These are phyloP conservation scores for Tolypocladium guangdongense DNA, from an alignment of 2,329 filamentous ascomycete species.

Conservation along the genomic window DNA sequence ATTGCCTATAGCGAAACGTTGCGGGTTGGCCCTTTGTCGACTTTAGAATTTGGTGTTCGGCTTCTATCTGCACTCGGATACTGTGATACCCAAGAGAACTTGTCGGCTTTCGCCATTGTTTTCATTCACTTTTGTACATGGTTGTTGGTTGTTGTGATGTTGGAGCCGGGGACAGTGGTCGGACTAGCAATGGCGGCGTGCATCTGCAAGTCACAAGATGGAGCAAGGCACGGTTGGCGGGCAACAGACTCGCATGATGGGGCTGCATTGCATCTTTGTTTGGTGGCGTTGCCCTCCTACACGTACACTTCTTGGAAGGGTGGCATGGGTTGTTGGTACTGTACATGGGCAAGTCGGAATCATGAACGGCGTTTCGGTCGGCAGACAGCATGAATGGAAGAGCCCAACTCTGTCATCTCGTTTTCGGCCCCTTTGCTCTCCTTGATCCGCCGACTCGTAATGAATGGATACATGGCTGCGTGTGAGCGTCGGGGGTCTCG, in stretches of 20 bases:
- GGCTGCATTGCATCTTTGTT: background rate
- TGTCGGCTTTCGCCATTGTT: conserved; percentile 9
- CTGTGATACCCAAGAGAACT: conserved; percentile 26
- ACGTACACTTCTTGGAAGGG: background rate
- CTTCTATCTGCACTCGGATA: conserved; percentile 17
- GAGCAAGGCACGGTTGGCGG: background rate
- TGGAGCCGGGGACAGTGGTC: background rate
- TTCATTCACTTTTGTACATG: conserved; percentile 1
- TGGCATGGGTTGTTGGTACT: background rate
- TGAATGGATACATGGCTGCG: background rate
- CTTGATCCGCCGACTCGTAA: background rate
- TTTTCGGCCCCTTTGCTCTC: background rate
- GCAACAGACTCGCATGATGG: background rate
- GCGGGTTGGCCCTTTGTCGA: background rate
- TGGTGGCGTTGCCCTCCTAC: background rate
- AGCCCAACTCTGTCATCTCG: background rate
- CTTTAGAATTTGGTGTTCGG: conserved; percentile 4
- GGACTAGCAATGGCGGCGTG: background rate
- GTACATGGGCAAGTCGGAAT: background rate
- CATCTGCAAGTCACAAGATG: background rate
- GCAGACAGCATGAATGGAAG: background rate
- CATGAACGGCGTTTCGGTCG: background rate
- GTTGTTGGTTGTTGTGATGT: background rate
- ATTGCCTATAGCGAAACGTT: background rate
- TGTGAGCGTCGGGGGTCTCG: background rate